Evolutionary conservation across 371 early-diverging fungal species (phyloP), one percentile per base, ranked within the genome.

Genomic region (Mortierella sp.): DNA sequence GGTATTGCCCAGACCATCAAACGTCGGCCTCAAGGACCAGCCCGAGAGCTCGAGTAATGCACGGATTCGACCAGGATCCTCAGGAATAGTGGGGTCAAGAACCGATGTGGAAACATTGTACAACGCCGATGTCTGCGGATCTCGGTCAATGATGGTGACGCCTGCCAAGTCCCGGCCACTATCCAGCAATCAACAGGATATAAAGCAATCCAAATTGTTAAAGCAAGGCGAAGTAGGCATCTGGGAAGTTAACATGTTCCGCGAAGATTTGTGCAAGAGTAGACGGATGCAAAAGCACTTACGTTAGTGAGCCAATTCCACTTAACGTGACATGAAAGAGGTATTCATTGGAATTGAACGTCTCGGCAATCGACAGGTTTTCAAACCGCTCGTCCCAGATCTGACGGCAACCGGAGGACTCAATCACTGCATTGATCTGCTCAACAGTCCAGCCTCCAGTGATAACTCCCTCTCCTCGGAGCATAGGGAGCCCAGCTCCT

Each of bases 31-130:
- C 50, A 89, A 75, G 4, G 85, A 79, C 89, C 89, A 91, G 7
- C 91, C 91, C 39, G 84, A 83, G 3, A 89, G 72, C 32, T 81
- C 84, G 0, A 84, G 61, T 24, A 86, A 59, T 1, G 84, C 84
- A 7, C 87, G 83, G 15, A 82, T 80, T 43, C 81, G 81, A 26
- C 78, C 66, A 27, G 78, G 81, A 46, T 82, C 83, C 1, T 80
- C 78, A 15, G 87, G 87, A 5, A 89, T 78, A 19, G 80, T 80
- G 3, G 83, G 43, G 62, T 88, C 87, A 5, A 71, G 67, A 6
- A 88, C 85, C 34, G 88, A 87, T 5, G 88, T 83, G 9, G 84
- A 82, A 2, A 88, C 86, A 44, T 84, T 83, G 42, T 83, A 84
- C 24, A 91, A 80, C 8, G 85, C 78, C 0, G 87, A 85, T 2